phyloP scores from a whole-genome alignment of 345 rosid genomes.

The Salix brachista region DNA sequence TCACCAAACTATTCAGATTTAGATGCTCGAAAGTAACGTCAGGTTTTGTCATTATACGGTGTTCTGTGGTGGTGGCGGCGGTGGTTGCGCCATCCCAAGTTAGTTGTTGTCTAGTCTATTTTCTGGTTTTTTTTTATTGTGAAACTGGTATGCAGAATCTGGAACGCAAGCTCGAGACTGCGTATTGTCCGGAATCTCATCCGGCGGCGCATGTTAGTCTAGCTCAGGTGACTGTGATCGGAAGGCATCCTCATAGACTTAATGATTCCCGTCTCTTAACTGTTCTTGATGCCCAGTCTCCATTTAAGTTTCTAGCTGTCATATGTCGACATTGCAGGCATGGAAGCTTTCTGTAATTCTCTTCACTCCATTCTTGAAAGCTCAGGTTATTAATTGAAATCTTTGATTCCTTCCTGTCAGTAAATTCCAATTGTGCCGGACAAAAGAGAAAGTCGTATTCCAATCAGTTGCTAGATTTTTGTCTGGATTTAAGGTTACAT shows the following conservation, averaged over 20 bases:
- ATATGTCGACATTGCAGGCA: background rate
- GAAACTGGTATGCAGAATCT: background rate
- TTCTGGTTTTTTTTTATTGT: background rate
- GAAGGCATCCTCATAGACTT: background rate
- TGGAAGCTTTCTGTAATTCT: background rate
- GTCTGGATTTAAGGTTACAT: background rate
- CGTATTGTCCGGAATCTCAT: background rate
- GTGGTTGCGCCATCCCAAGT: background rate
- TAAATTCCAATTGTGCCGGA: background rate
- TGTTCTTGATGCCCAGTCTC: background rate
- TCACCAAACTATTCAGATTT: background rate
- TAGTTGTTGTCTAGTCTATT: background rate
- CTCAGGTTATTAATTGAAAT: background rate
- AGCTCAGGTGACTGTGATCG: background rate
- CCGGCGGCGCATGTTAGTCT: background rate
- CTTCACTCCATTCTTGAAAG: background rate
- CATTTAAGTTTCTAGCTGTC: background rate
- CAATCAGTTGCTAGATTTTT: background rate
- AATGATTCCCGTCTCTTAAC: background rate
- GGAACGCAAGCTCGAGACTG: background rate
- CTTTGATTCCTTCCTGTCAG: background rate
- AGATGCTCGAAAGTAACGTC: background rate
- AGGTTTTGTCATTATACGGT: background rate
- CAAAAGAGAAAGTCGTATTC: background rate
- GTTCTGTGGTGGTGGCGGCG: background rate